phyloP scores from a whole-genome alignment of 345 rosid genomes.

The Corchorus capsularis region DNA sequence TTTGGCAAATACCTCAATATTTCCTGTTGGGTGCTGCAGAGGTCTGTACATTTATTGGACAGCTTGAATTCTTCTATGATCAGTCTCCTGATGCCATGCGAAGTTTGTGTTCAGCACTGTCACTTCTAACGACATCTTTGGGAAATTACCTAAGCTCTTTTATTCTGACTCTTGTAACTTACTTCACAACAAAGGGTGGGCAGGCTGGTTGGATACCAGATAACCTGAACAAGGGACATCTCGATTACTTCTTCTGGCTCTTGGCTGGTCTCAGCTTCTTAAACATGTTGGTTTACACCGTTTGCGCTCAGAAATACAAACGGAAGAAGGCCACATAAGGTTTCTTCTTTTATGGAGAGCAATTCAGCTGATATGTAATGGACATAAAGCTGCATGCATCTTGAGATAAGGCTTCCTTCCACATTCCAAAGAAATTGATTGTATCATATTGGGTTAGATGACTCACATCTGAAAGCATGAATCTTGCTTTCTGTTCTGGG shows the following conservation, averaged over 20 bases:
- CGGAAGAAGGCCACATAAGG: conserved; percentile 56
- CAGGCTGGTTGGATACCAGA: conserved; percentile 83
- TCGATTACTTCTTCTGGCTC: conserved; percentile 94
- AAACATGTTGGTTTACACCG: conserved; percentile 63
- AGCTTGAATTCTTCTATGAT: conserved; percentile 89
- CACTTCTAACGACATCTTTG: conserved; percentile 71
- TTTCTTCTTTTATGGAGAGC: background rate
- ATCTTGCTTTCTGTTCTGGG: background rate
- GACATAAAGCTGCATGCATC: background rate
- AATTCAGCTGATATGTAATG: background rate
- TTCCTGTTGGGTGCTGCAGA: conserved; percentile 89
- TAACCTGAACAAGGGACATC: conserved; percentile 86
- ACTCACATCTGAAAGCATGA: too few relatives aligned
- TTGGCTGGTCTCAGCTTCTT: conserved; percentile 72
- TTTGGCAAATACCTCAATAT: conserved; percentile 95
- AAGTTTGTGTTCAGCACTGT: conserved; percentile 77
- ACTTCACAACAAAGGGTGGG: conserved; percentile 65
- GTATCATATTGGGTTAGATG: background rate
- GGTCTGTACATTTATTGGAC: conserved; percentile 79
- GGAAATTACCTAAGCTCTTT: conserved; percentile 89
- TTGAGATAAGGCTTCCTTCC: background rate
- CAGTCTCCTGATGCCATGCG: conserved; percentile 98
- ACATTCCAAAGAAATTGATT: background rate
- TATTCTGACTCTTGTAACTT: conserved; percentile 72
- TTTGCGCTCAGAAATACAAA: conserved; percentile 72